Base-by-base conservation (phyloP, 2,329 filamentous ascomycete genomes). In the Curvularia hawaiiensis region DNA sequence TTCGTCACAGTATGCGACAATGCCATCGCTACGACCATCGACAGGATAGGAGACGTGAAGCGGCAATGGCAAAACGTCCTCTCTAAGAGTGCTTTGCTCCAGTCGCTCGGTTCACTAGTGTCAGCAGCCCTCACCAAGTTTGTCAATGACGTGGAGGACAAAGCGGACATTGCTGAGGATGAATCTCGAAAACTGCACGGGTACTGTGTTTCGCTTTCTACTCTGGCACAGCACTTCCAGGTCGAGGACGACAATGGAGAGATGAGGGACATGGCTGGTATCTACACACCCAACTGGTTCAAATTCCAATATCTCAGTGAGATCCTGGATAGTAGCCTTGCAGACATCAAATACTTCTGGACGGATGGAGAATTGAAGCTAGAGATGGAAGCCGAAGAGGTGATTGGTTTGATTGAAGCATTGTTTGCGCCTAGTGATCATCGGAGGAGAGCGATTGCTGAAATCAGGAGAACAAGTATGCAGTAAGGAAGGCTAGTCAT, bases 281-380 rank as follows among this genome's bases (percentile, higher is more conserved):
- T 88, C 10, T 88, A 88, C 61, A 84, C 85, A 46, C 80, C 83
- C 4, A 84, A 83, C 61, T 89, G 86, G 86, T 78, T 88, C 60
- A 85, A 85, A 58, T 88, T 88, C 67, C 85, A 87, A 68, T 88
- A 88, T 64, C 69, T 89, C 51, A 77, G 82, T 41, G 86, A 88
- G 63, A 87, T 89, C 44, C 70, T 89, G 51, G 86, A 88, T 52
- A 83, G 83, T 54, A 85, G 81, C 48, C 75, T 89, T 16, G 86
- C 84, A 20, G 86, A 89, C 66, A 88, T 89, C 75, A 87, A 84
- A 66, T 88, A 84, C 61, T 71, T 88, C 43, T 89, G 86, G 86
- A 80, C 79, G 3, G 85, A 89, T 63, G 84, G 85, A n/a, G 86
- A 86, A 70, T 66, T 89, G 65, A 83, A 82, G 58, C 69, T 88